Base-by-base conservation (phyloP, 2,329 filamentous ascomycete genomes). In the Graphium sp. region DNA sequence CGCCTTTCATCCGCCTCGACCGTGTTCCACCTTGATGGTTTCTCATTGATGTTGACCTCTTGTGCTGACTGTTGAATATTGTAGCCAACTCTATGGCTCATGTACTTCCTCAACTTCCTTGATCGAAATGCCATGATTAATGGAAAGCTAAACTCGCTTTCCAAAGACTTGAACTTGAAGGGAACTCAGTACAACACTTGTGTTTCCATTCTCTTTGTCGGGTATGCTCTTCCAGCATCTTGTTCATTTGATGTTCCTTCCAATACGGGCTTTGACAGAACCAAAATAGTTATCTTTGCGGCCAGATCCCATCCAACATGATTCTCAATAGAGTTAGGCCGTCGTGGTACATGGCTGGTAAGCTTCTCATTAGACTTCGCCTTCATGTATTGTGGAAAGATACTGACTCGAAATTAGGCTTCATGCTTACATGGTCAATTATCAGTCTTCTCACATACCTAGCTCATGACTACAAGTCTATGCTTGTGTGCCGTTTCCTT, bases 221-320 rank as follows among this genome's bases (percentile, higher is more conserved):
- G 24, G 10, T 25, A 25, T n/a, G n/a, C 12, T 25, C 5, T 25
- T 15, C 14, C 7, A 16, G 24, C 10, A 25, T 8, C n/a, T n/a
- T 24, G 11, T 24, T 6, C 6, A 6, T 6, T 12, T 6, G 6
- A 7, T 12, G 22, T 25, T 6, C 24, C 24, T 5, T 25, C 24
- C 8, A 25, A 25, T n/a, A 25, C 18, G 24, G 9, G 15, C 24
- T 6, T 25, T 6, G 18, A 13, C 5, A 5, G 24, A 14, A 15
- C 13, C 6, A 25, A n/a, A 14, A 13, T 16, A 8, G 66, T 4
- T 56, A 58, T 38, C 52, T 60, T 24, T 43, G 55, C 7, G 51
- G 50, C 11, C 56, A 57, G 24, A 45, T 52, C 16, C 49, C 49
- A 1, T 49, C 52, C 26, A 58, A 58, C 37, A 58, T 61, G 56